Evolutionary conservation across 441 rosid species (phyloP).

Genomic region (Jatropha podagrica): DNA sequence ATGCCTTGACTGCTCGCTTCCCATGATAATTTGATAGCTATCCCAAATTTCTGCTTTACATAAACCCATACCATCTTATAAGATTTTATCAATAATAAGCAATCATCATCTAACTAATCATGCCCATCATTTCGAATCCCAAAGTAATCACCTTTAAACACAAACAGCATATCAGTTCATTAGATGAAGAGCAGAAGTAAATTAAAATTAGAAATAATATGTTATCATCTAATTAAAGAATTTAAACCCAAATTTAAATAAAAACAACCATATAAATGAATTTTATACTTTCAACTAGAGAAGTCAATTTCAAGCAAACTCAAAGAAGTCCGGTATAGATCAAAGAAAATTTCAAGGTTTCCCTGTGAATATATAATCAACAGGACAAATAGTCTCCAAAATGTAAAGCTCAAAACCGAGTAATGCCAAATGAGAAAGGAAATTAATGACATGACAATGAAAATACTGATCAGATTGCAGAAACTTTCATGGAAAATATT

Average conservation of each 20-base stretch:
- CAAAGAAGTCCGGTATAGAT: not conserved
- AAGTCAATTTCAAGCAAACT: not conserved
- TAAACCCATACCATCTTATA: not conserved
- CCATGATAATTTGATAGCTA: slow-evolving; percentile 17
- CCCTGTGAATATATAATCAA: not conserved
- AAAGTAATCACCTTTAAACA: not conserved
- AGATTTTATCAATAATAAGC: not conserved
- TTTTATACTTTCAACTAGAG: not conserved
- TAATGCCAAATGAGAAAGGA: not conserved
- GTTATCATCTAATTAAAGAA: not conserved
- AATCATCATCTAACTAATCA: not conserved
- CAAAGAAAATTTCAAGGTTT: not conserved
- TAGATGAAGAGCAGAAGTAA: not conserved
- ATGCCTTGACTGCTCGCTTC: slow-evolving; percentile 27
- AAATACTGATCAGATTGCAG: not conserved
- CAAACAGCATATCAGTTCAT: not conserved
- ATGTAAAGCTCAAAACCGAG: not conserved
- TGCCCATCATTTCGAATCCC: too few species aligned
- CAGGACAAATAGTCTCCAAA: not conserved
- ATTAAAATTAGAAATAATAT: not conserved
- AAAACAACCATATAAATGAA: not conserved
- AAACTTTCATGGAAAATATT: not conserved
- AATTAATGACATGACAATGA: not conserved
- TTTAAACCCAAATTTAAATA: not conserved
- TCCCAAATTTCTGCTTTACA: not conserved